Evolutionary conservation across 2,329 filamentous ascomycete species (phyloP).

Genomic region (Penicillium crustosum): DNA sequence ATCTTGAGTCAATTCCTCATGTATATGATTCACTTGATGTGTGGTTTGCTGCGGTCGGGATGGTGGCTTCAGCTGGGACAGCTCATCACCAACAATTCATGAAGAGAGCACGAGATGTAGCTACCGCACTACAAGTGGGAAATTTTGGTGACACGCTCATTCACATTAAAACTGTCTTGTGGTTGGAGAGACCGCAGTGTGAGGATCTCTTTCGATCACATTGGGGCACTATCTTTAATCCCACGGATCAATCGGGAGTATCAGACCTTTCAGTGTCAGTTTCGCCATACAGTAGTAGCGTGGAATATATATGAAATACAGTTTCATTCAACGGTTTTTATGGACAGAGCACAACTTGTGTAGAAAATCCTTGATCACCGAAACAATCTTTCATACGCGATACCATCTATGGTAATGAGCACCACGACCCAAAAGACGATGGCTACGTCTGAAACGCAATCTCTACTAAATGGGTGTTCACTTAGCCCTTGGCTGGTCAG

Average conservation of each 20-base stretch:
- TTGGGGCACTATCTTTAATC: conserved; percentile 19
- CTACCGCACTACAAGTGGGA: conserved; percentile 13
- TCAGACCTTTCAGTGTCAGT: not conserved
- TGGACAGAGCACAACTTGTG: not conserved
- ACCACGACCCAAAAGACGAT: not conserved
- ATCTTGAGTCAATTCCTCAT: conserved; percentile 10
- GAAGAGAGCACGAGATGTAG: conserved; percentile 10
- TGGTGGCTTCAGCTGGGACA: conserved; percentile 33
- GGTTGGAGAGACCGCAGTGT: conserved; percentile 19
- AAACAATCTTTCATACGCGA: not conserved
- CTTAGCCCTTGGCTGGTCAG: no score
- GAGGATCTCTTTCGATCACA: conserved; percentile 21
- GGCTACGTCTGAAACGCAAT: not conserved
- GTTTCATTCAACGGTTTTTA: not conserved
- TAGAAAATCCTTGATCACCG: not conserved
- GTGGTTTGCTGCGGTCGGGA: conserved; percentile 48
- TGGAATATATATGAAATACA: not conserved
- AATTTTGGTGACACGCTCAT: conserved; percentile 11
- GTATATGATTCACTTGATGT: conserved; percentile 33
- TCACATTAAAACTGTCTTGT: conserved; percentile 21
- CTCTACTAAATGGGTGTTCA: not conserved
- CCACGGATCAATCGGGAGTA: not conserved
- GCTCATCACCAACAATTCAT: conserved; percentile 21
- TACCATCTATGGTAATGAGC: not conserved
- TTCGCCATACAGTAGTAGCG: not conserved